phyloP scores from a whole-genome alignment of 176 grass and related monocot genomes.

The Avena sativa region DNA sequence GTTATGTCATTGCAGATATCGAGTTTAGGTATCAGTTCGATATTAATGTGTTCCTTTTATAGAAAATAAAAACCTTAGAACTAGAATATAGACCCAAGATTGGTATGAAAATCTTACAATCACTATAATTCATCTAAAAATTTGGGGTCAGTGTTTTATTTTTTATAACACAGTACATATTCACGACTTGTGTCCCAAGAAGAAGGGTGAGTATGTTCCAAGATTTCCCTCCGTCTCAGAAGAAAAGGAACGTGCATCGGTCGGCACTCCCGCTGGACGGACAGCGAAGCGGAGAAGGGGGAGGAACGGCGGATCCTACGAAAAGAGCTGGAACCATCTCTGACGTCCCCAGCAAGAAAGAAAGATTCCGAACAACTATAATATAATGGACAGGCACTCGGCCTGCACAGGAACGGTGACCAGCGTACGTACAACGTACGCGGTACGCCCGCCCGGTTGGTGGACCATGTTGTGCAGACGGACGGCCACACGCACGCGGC shows the following conservation, averaged over 20 bases:
- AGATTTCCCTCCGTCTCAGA: neutral
- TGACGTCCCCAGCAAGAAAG: slow-evolving; percentile 24
- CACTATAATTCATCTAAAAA: no score
- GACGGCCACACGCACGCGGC: neutral
- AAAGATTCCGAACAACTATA: neutral
- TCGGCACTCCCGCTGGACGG: neutral
- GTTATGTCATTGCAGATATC: no score
- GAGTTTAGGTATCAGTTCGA: no score
- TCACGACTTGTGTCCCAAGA: slow-evolving; percentile 5
- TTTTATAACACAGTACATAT: no score
- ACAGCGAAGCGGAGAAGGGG: neutral
- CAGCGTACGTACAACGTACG: neutral
- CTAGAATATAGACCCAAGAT: no score
- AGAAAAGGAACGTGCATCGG: neutral
- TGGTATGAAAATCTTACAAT: no score
- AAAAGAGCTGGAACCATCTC: neutral
- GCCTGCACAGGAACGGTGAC: neutral
- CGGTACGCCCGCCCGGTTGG: neutral
- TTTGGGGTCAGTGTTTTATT: no score
- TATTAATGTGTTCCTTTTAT: no score
- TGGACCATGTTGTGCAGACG: neutral
- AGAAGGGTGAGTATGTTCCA: neutral
- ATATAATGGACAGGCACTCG: neutral
- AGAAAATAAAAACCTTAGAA: no score
- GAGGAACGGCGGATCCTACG: neutral